phyloP scores from a whole-genome alignment of 495 filamentous ascomycete species.

The Articulospora tetracladia region DNA sequence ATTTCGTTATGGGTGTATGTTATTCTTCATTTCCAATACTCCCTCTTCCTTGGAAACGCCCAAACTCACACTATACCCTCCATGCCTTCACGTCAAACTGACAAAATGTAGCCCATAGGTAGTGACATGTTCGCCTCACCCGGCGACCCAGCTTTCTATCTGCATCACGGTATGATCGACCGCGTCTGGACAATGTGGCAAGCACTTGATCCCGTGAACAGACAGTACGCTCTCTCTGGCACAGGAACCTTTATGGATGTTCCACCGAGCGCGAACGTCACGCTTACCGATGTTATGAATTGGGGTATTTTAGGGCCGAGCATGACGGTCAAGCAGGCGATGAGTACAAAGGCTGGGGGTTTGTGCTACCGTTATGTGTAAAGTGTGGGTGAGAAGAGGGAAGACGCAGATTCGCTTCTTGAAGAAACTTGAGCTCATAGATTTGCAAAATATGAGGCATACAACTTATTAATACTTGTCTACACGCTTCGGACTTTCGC shows the following conservation, averaged over 20 bases:
- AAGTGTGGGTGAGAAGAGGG: too few species aligned
- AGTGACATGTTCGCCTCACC: background rate
- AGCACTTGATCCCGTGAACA: background rate
- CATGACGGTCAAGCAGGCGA: background rate
- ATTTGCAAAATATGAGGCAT: too few species aligned
- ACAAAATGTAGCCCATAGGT: background rate
- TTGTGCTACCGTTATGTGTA: background rate
- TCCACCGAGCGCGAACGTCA: background rate
- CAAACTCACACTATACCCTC: slow-evolving; percentile 37
- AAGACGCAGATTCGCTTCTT: too few species aligned
- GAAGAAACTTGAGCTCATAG: too few species aligned
- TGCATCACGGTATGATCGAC: slow-evolving; percentile 69
- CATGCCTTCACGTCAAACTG: slow-evolving; percentile 32
- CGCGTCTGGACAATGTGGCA: slow-evolving; percentile 58
- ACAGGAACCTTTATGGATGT: background rate
- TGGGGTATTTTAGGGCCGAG: background rate
- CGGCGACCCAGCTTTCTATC: slow-evolving; percentile 47
- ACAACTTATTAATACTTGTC: too few species aligned
- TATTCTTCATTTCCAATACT: background rate
- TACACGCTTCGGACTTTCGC: too few species aligned
- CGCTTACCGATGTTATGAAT: background rate
- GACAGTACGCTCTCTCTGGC: background rate
- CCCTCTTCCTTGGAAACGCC: background rate
- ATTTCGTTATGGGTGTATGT: slow-evolving; percentile 23
- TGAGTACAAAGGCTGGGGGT: background rate